These are phyloP conservation scores for Colletotrichum melonis DNA, from an alignment of 2,329 filamentous ascomycete species.

Conservation along the genomic window DNA sequence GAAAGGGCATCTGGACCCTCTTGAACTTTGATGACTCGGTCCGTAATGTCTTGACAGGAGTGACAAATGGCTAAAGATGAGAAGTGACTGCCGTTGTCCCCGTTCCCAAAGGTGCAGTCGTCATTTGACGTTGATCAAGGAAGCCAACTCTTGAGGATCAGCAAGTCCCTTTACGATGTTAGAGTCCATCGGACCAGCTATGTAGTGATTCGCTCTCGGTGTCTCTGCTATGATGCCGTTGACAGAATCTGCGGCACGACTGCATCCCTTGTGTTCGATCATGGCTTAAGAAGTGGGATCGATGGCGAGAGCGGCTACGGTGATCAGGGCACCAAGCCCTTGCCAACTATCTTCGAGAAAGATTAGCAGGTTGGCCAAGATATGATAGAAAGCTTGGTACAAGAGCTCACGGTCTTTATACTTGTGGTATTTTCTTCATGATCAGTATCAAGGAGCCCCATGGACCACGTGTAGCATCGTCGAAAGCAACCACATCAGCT, in stretches of 20 bases:
- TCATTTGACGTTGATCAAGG: not conserved
- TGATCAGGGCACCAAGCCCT: not conserved
- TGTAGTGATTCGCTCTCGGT: not conserved
- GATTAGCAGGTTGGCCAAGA: no score
- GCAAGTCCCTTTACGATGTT: not conserved
- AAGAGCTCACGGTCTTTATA: no score
- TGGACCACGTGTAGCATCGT: no score
- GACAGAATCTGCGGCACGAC: not conserved
- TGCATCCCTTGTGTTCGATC: not conserved
- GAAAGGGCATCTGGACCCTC: no score
- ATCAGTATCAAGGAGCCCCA: no score
- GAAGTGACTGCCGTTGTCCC: not conserved
- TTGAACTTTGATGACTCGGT: not conserved
- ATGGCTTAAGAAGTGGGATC: slow-evolving; percentile 14
- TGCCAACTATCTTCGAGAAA: not conserved
- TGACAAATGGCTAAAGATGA: slow-evolving; percentile 6
- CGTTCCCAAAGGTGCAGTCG: slow-evolving; percentile 2
- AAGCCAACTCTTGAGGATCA: no score
- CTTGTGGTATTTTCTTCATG: no score
- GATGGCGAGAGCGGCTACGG: slow-evolving; percentile 6
- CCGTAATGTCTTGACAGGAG: not conserved
- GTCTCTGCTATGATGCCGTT: not conserved
- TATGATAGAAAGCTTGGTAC: no score
- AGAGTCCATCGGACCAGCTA: not conserved
- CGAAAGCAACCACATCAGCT: no score